phyloP scores from a whole-genome alignment of 495 filamentous ascomycete species.

The Sordaria brevicollis region DNA sequence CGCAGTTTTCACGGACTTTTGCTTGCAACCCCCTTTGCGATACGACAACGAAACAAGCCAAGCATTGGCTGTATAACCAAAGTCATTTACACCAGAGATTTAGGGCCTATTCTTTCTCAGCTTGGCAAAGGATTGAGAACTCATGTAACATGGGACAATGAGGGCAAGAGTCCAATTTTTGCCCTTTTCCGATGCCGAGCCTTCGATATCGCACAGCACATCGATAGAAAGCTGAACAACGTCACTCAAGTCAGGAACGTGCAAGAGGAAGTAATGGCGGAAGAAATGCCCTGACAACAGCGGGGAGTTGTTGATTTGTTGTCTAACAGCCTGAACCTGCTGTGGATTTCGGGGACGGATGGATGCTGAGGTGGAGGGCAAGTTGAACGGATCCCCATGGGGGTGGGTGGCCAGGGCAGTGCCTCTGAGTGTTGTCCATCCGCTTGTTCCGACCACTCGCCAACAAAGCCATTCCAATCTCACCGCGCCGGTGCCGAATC shows the following conservation, averaged over 20 bases:
- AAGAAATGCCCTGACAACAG: neutral
- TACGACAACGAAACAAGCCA: neutral
- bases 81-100: neutral
- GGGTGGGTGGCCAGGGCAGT: too few species aligned
- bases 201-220: neutral
- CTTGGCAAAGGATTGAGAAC: neutral
- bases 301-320: neutral
- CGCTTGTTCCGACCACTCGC: neutral
- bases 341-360: neutral
- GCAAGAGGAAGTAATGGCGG: neutral
- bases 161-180: neutral
- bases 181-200: neutral
- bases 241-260: neutral
- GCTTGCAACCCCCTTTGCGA: neutral
- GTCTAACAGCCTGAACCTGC: neutral
- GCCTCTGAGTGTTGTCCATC: neutral
- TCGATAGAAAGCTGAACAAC: neutral
- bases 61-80: neutral
- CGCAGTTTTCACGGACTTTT: neutral
- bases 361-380: neutral
- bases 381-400: neutral
- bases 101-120: neutral
- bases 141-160: neutral
- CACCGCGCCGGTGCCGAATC: neutral
- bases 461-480: neutral